phyloP scores from a whole-genome alignment of 129 eudicot species.

The Artemisia tridentata region DNA sequence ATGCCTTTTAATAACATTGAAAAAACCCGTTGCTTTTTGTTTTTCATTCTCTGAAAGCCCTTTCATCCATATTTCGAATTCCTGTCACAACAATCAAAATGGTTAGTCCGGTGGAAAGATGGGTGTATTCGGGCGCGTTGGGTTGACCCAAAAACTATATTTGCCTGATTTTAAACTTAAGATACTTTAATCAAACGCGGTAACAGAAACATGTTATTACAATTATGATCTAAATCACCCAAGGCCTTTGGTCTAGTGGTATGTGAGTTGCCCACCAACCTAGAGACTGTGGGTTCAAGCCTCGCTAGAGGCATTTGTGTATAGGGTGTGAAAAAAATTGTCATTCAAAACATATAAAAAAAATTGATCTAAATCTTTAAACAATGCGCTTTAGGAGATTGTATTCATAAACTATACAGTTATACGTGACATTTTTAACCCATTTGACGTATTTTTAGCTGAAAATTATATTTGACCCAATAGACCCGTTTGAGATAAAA shows the following conservation, averaged over 20 bases:
- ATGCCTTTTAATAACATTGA: slow-evolving; percentile 73
- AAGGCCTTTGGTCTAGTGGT: no score
- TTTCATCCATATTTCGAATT: slow-evolving; percentile 75
- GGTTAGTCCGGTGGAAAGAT: no score
- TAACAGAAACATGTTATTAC: background rate
- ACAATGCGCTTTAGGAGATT: background rate
- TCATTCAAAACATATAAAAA: no score
- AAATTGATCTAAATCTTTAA: no score
- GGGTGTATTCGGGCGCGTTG: background rate
- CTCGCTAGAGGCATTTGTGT: no score
- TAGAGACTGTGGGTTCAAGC: no score
- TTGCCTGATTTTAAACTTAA: background rate
- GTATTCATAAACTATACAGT: background rate
- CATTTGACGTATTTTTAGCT: background rate
- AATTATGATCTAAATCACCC: background rate
- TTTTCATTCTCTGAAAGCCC: slow-evolving; percentile 50
- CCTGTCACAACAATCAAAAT: slow-evolving; percentile 38
- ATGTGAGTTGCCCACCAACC: no score
- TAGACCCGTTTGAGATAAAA: background rate
- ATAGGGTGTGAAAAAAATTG: no score
- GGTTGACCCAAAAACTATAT: background rate
- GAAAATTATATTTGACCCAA: no score
- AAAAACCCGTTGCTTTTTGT: slow-evolving; percentile 76
- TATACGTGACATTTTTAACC: background rate
- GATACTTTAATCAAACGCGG: background rate